Evolutionary conservation across 1,284 basidiomycete genomes (phyloP), one percentile per base, ranked within the genome.

Genomic region (Takashimella koratensis): DNA sequence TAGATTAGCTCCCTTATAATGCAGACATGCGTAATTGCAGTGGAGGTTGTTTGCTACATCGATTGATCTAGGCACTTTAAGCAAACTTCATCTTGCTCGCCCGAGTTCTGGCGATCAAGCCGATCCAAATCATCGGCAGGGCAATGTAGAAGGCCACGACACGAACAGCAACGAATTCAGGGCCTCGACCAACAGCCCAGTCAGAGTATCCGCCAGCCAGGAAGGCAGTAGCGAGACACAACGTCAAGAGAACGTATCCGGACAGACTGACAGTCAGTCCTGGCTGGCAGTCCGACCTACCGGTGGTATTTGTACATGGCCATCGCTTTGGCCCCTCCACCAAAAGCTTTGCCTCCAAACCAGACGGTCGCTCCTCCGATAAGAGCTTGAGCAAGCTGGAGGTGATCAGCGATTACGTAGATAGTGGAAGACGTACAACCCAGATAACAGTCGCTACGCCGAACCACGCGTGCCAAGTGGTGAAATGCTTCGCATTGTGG

Each of bases 261-360:
- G 70, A 71, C 4, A 71, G 40, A 20, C 74, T 71, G 54, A 11
- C 12, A 36, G 13, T 45, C n/a, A 27, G n/a, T 12, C 41, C 52
- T 19, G 49, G 50, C 42, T 10, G 10, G 22, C 16, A n/a, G 30
- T n/a, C 11, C 19, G 20, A 68, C 69, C 55, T 53, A 73, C 71
- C 71, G 61, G 56, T 76, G 74, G 48, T 71, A 74, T 53, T 76
- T 76, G 63, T 74, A 77, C 13, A 73, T 60, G 24, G 46, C 56
- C 57, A 67, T 74, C 0, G 72, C 73, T 26, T 62, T 64, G 4
- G 47, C 54, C 2, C 57, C 63, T 10, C 71, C 70, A 5, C 68
- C 70, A 23, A 70, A 59, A 12, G 45, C 49, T 45, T 54, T 58
- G 1, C 63, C 67, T 36, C 64, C 64, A 12, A 51, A 54, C 58